These are phyloP conservation scores for Sedum album DNA, from an alignment of 164 flowering plant species.

Conservation along the genomic window DNA sequence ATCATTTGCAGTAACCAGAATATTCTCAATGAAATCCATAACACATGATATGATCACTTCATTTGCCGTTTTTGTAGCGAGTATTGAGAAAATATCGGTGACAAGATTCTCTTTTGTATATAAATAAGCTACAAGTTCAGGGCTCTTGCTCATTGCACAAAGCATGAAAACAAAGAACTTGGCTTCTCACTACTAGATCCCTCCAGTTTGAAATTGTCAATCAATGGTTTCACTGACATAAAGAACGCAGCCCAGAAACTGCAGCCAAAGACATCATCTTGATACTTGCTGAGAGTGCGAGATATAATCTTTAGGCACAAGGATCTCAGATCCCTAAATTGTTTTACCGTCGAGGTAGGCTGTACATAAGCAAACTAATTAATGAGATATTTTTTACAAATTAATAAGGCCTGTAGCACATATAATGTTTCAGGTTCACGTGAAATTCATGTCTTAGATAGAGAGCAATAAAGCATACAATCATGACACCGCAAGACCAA, in stretches of 20 bases:
- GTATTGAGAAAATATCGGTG: slow-evolving; percentile 70
- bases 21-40: slow-evolving; percentile 67
- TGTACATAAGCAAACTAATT: slow-evolving; percentile 25
- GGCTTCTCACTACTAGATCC: slow-evolving; percentile 87
- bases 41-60: slow-evolving; percentile 50
- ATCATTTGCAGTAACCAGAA: slow-evolving; percentile 53
- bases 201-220: slow-evolving; percentile 72
- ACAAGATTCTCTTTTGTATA: slow-evolving; percentile 48
- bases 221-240: slow-evolving; percentile 48
- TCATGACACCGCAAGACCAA: background rate
- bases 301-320: slow-evolving; percentile 69
- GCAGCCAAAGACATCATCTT: slow-evolving; percentile 48
- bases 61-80: slow-evolving; percentile 56
- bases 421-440: background rate
- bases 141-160: slow-evolving; percentile 83
- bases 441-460: background rate
- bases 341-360: slow-evolving; percentile 40
- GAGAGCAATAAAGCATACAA: background rate
- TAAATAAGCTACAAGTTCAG: slow-evolving; percentile 51
- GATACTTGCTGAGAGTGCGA: slow-evolving; percentile 57
- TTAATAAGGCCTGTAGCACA: no score
- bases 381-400: background rate
- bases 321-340: slow-evolving; percentile 72
- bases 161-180: slow-evolving; percentile 83
- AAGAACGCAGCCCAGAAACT: slow-evolving; percentile 84